Evolutionary conservation across 257 asterid species (phyloP).

Genomic region (Fraxinus cuspidata): DNA sequence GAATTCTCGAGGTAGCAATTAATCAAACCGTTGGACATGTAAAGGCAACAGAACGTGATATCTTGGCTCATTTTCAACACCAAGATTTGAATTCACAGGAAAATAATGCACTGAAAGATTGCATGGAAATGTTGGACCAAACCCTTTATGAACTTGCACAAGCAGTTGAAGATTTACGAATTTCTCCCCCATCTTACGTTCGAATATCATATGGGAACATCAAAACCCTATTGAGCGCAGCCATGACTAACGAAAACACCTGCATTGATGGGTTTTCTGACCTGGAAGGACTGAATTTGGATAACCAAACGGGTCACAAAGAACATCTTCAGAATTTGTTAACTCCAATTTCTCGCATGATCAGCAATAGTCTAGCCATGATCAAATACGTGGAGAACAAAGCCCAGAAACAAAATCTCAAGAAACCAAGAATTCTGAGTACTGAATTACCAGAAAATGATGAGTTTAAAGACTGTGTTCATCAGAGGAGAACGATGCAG

Average conservation of each 20-base stretch:
- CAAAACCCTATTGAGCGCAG: slow-evolving; percentile 65
- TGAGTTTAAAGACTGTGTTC: slow-evolving; percentile 24
- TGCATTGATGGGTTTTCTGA: slow-evolving; percentile 72
- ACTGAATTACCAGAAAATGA: slow-evolving; percentile 18
- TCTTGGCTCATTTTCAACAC: slow-evolving; percentile 28
- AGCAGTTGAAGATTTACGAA: slow-evolving; percentile 39
- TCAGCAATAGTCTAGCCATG: slow-evolving; percentile 64
- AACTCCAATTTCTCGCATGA: slow-evolving; percentile 56
- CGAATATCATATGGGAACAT: slow-evolving; percentile 41
- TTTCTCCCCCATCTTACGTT: slow-evolving; percentile 24
- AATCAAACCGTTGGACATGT: slow-evolving; percentile 37
- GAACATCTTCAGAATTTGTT: slow-evolving; percentile 37
- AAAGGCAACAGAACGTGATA: slow-evolving; percentile 3
- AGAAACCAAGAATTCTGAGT: slow-evolving; percentile 34
- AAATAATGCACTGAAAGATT: slow-evolving; percentile 51
- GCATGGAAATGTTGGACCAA: slow-evolving; percentile 64
- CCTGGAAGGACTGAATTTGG: slow-evolving; percentile 34
- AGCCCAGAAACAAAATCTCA: slow-evolving; percentile 20
- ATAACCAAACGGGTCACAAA: slow-evolving; percentile 23
- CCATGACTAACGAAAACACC: slow-evolving; percentile 68
- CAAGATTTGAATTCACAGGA: slow-evolving; percentile 42
- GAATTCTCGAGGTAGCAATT: slow-evolving; percentile 40
- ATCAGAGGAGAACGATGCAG: slow-evolving; percentile 21
- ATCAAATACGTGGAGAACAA: slow-evolving; percentile 43
- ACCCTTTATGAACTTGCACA: slow-evolving; percentile 48